Percentiles rank a stretch among this genome's conserved stretches.
These are phyloP conservation scores for Erodium moschatum DNA, from an alignment of 441 rosid genomes.

Conservation along the genomic window DNA sequence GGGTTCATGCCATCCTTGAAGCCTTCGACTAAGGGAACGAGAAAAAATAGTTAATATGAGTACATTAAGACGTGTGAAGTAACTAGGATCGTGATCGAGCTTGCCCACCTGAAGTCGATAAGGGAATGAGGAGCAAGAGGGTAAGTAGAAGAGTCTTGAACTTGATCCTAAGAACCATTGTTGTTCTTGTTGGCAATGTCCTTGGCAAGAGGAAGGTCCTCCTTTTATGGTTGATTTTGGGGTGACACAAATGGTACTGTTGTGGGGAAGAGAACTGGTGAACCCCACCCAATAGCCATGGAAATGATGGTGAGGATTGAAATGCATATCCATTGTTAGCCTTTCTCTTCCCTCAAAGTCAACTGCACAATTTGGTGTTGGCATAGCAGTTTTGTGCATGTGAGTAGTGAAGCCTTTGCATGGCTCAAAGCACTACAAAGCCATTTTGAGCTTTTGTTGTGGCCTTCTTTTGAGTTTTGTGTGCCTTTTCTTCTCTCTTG, in stretches of 20 bases:
- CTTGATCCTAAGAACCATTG: conserved; percentile 27
- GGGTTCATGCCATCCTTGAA: conserved; percentile 20
- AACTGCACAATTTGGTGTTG: no score
- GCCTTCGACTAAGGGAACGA: conserved; percentile 27
- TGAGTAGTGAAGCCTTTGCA: no score
- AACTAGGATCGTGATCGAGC: not conserved
- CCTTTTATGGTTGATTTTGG: conserved; percentile 15
- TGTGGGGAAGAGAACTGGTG: conserved; percentile 18
- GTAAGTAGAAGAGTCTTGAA: conserved; percentile 35
- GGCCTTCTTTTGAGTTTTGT: no score
- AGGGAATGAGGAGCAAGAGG: conserved; percentile 23
- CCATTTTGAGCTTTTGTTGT: no score
- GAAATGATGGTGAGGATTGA: conserved; percentile 27
- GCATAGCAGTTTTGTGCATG: no score
- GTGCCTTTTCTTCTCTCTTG: no score
- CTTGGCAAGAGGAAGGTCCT: conserved; percentile 5
- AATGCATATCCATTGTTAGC: not conserved
- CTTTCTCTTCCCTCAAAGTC: no score
- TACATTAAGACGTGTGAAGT: no score
- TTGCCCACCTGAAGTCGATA: conserved; percentile 33
- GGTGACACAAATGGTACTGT: not conserved
- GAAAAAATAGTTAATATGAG: no score
- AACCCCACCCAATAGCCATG: conserved; percentile 37
- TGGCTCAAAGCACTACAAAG: no score
- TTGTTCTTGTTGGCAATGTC: not conserved